Evolutionary conservation across 495 filamentous ascomycete species (phyloP), one percentile per base, ranked within the genome.

Genomic region (Staphylotrichum longicolle): DNA sequence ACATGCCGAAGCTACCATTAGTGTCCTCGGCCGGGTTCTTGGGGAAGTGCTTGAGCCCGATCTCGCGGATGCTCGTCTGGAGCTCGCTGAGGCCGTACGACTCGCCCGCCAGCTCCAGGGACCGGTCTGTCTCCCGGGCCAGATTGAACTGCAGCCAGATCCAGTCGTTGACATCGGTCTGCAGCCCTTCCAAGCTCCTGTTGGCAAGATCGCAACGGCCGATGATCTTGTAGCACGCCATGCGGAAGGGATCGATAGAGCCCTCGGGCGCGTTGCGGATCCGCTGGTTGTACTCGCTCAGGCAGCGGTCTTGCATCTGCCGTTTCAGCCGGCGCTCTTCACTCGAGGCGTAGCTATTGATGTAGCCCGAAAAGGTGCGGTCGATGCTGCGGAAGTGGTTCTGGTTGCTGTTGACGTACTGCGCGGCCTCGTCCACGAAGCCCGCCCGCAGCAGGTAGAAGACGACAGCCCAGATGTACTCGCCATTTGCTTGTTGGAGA

Each of bases 211-310:
- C 94, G 75, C 93, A 96, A 39, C 94, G 91, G 50, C 94, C 94
- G 66, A 98, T 88, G 58, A 99, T 85, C 75, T 98, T 98, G 82
- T 97, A 98, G 72, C 96, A 96, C 14, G 93, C 93, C 85, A 96
- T 91, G 47, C 92, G 86, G 75, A 94, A 99, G 42, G 94, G 95
- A 77, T 99, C 93, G 63, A 93, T 85, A 12, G 88, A 87, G 61
- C 91, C 87, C 57, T 96, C 91, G 10, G 91, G 90, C 9, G 91
- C 89, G 69, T 93, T 90, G 49, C 89, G 85, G 20, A 84, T 77
- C 46, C 91, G 87, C 66, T 92, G 89, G 62, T 89, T 89, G 74
- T 95, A 98, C 69, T 96, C 92, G 56, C 85, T 87, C 63, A 87
- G 89, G 72, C 96, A 96, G 44, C 88, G 88, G 63, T 90, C 87